Evolutionary conservation across 768 basidiomycete species (phyloP).

Genomic region (Termitomyces sp.): DNA sequence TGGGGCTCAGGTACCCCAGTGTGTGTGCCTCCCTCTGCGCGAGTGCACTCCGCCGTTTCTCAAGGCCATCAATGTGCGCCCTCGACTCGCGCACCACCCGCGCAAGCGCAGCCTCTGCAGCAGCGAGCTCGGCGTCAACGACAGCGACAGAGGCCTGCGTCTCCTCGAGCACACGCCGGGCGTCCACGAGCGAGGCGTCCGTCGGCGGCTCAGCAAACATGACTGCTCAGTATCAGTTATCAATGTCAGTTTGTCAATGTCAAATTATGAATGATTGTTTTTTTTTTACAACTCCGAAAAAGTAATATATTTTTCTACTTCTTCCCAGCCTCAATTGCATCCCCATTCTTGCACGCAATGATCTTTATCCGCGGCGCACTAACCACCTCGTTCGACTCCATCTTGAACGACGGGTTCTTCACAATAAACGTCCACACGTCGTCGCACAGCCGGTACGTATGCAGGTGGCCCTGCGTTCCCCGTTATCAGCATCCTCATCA

Average conservation of each 20-base stretch:
- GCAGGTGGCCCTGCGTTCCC: constrained; percentile 84
- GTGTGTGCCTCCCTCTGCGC: constrained; percentile 46
- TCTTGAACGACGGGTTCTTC: constrained; percentile 89
- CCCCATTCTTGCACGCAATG: constrained; percentile 96
- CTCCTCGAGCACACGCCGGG: constrained; percentile 38
- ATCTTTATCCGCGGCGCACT: constrained; percentile 84
- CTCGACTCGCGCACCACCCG: constrained; percentile 52
- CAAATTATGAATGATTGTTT: too few species aligned
- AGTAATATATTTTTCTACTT: constrained; percentile 55
- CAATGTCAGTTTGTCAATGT: too few species aligned
- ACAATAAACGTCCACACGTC: constrained; percentile 99
- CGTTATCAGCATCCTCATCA: constrained; percentile 40
- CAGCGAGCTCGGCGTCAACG: constrained; percentile 42
- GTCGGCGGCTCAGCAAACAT: constrained; percentile 64
- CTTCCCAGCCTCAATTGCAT: constrained; percentile 79
- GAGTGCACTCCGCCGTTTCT: constrained; percentile 39
- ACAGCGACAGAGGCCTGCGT: constrained; percentile 25
- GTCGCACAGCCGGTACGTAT: constrained; percentile 90
- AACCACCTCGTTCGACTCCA: constrained; percentile 85
- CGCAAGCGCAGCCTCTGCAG: constrained; percentile 50
- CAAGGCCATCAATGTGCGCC: constrained; percentile 48
- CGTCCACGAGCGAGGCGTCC: constrained; percentile 41
- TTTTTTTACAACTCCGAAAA: too few species aligned
- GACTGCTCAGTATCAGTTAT: too few species aligned
- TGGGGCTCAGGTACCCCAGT: constrained; percentile 66